Evolutionary conservation across 169 alveolate genomes (phyloP).

Genomic region (Sarcocystis neurona): DNA sequence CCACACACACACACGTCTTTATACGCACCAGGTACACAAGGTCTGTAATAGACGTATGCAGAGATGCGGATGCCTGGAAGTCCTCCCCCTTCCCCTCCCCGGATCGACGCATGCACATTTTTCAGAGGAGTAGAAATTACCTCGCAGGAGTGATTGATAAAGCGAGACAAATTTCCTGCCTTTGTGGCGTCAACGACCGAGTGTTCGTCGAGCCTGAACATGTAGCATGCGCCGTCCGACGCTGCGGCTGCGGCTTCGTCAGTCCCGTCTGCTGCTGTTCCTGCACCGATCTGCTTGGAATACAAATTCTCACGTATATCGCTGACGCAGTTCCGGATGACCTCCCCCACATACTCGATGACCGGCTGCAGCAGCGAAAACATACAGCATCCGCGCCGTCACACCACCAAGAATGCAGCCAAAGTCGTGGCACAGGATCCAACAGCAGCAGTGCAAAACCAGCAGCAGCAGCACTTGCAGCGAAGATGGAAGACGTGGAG

Average conservation of each 20-base stretch:
- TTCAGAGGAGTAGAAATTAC: constrained; percentile 68
- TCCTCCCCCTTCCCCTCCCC: too few species aligned
- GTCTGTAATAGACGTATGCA: too few species aligned
- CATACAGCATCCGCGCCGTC: not conserved
- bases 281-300: constrained; percentile 80
- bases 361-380: constrained; percentile 73
- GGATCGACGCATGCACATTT: not conserved
- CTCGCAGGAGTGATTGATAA: constrained; percentile 97
- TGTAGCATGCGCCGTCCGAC: constrained; percentile 88
- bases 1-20: too few species aligned
- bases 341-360: constrained; percentile 92
- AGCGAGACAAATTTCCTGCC: constrained; percentile 94
- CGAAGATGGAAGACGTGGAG: not conserved
- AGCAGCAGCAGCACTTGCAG: not conserved
- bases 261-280: too few species aligned
- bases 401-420: not conserved
- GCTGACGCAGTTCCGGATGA: constrained; percentile 86
- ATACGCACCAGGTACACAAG: too few species aligned
- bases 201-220: constrained; percentile 90
- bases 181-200: constrained; percentile 96
- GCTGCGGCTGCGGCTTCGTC: too few species aligned
- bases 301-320: constrained; percentile 87
- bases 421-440: not conserved
- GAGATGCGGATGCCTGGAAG: too few species aligned
- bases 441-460: not conserved